These are phyloP conservation scores for Globisporangium megalacanthum DNA, from an alignment of 352 stramenopile genomes.

Conservation along the genomic window DNA sequence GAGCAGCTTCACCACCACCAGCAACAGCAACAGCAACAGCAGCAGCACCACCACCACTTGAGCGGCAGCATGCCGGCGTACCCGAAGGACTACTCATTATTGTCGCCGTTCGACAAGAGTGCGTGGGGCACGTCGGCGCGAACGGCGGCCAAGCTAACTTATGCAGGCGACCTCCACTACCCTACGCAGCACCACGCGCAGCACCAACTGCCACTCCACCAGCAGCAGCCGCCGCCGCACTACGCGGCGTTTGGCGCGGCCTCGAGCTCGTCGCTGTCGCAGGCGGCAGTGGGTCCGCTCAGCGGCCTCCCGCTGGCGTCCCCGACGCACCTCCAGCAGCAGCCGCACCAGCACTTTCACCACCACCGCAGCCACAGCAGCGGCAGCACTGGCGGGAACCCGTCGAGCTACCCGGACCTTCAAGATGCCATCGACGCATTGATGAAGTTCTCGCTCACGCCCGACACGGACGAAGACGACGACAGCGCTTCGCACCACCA, in stretches of 20 bases:
- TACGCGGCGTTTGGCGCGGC: conserved; percentile 3
- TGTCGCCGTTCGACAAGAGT: conserved; percentile 59
- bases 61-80: conserved; percentile 34
- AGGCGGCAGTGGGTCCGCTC: conserved; percentile 14
- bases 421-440: conserved; percentile 85
- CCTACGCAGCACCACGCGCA: background rate
- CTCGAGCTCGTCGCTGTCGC: background rate
- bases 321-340: conserved; percentile 12
- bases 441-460: conserved; percentile 80
- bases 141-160: conserved; percentile 35
- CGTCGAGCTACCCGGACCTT: conserved; percentile 63
- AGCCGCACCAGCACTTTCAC: conserved; percentile 1
- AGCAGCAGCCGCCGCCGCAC: conserved; percentile 2
- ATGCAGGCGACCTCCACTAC: conserved; percentile 41
- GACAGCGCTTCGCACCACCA: conserved; percentile 2
- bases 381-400: conserved; percentile 7
- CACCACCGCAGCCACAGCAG: conserved; percentile 5
- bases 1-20: conserved; percentile 1
- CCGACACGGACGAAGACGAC: conserved; percentile 30
- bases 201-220: conserved; percentile 4
- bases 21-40: background rate
- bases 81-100: conserved; percentile 58
- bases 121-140: conserved; percentile 27
- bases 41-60: conserved; percentile 12
- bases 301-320: conserved; percentile 23